Evolutionary conservation across 441 rosid genomes (phyloP).

Genomic region (Erodium texanum): DNA sequence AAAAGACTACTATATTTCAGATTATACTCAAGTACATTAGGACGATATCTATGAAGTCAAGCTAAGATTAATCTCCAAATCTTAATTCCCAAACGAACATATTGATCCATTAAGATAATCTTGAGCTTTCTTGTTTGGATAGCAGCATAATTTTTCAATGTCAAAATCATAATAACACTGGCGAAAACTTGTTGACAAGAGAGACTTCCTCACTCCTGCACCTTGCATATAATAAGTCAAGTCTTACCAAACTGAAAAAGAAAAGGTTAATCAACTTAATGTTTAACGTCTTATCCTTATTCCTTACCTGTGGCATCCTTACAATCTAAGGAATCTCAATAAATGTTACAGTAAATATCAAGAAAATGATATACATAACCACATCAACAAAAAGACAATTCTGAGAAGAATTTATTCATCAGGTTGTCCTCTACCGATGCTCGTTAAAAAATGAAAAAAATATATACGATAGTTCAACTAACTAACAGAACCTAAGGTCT

Average conservation of each 20-base stretch:
- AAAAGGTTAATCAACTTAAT: background rate
- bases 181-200: background rate
- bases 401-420: background rate
- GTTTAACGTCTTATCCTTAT: background rate
- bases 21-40: background rate
- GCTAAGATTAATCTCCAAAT: background rate
- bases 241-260: background rate
- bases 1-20: background rate
- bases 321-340: background rate
- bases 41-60: background rate
- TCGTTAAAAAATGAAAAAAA: background rate
- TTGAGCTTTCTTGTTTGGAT: background rate
- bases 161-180: background rate
- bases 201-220: background rate
- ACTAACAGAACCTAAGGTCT: background rate
- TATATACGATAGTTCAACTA: background rate
- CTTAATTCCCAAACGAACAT: background rate
- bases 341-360: background rate
- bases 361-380: background rate
- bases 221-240: background rate
- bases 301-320: background rate
- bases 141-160: background rate
- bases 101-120: background rate
- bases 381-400: background rate
- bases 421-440: slow-evolving; percentile 2